Evolutionary conservation across 345 rosid species (phyloP), one percentile per base, ranked within the genome.

Genomic region (Bruguiera gymnorhiza): DNA sequence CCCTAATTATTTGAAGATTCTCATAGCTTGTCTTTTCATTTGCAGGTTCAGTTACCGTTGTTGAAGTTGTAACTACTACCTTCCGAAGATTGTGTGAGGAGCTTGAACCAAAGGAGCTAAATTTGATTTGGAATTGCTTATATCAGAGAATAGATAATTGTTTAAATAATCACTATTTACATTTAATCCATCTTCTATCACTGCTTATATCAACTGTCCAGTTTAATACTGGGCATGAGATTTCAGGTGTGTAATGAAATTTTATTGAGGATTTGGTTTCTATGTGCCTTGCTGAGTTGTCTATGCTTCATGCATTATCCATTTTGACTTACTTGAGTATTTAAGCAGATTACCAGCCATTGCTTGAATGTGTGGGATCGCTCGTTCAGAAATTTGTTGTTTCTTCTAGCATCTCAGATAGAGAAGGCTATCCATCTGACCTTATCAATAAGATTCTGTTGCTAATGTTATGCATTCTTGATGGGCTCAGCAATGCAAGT

Each of bases 361-460:
- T 88, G 82, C 81, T 86, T 75, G 78, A 83, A 67, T 81, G 70
- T 57, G 81, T 80, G 78, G 80, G 57, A 58, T 73, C 73, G 58
- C 71, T 88, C 48, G 80, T 88, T 68, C 69, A 66, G 62, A 80
- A 68, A 50, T 77, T 89, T 74, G n/a, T 83, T 29, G 13, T 57
- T 27, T 85, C 86, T 51, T 74, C 76, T 69, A 73, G 78, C 66
- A 63, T 69, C 21, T 43, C 30, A 32, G 71, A 69, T 53, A 83
- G 65, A 75, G 86, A 81, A 34, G 82, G 73, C 75, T 57, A 79
- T 77, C 58, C 78, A 34, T 65, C 82, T 52, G 77, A 80, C 73
- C 74, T 87, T 62, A 62, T 90, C 46, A 91, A 86, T 71, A 87
- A 82, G 75, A 81, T 88, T 85, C 65, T 90, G 71, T 85, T 80